Base-by-base conservation (phyloP, 139 green algal genomes). In the Chlorella sp. region DNA sequence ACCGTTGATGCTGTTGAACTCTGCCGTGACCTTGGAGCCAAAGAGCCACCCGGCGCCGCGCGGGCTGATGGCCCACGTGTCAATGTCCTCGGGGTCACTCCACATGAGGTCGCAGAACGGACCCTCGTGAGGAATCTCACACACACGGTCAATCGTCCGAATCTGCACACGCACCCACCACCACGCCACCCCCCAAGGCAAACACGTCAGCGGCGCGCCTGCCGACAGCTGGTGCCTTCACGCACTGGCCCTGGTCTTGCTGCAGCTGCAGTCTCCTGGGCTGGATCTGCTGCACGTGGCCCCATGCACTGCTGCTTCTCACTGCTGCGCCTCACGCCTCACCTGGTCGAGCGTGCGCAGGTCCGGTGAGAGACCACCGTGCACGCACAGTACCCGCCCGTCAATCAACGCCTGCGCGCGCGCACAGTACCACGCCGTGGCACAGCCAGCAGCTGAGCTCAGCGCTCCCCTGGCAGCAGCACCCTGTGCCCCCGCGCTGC, bases 71-170 rank as follows among this genome's bases (percentile, higher is more conserved):
- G 90, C 91, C 96, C 96, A 99, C 5, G 90, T 93, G 61, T 98
- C 95, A 42, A 98, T 97, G 76, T 99, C 96, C 83, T 99, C 96
- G 1, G 96, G 96, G 77, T 99, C 96, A 65, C 80, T 93, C 96
- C 96, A 99, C 94, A 99, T 97, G 0, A 99, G 86, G 81, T 99
- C 96, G 70, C 92, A 97, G 75, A 97, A 97, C 1, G 93, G 90
- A 0, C 93, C 93, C 74, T 99, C 96, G 75, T 99, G 96, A 3
- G 96, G 96, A 32, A 99, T 98, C 77, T 99, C 96, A 70, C 91
- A 97, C 35, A 98, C 81, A 1, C 96, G 82, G 74, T 99, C 96
- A 35, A 99, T 97, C 2, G 88, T 92, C n/a, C 95, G 89, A 29
- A 99, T 90, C 88, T 95, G 86, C 31, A 68, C 31, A 36, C n/a